phyloP scores from a whole-genome alignment of 352 stramenopile species.

The Ophiocytium majus region DNA sequence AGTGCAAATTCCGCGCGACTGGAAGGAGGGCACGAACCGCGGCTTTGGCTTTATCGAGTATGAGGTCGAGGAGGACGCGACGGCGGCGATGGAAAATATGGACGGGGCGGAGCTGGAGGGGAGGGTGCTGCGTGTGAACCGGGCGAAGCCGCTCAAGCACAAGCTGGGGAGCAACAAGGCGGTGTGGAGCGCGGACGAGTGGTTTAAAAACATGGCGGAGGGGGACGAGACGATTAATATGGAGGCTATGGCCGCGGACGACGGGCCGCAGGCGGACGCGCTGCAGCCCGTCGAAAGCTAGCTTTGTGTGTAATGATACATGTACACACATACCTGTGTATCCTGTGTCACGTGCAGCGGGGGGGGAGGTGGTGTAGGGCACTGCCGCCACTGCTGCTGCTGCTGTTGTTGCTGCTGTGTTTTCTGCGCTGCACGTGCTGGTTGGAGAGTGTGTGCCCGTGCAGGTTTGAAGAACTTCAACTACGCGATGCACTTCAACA shows the following conservation, averaged over 20 bases:
- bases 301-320: too few relatives aligned
- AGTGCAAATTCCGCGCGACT: constrained; percentile 51
- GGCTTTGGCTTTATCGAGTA: constrained; percentile 83
- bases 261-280: constrained; percentile 35
- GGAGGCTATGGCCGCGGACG: constrained; percentile 34
- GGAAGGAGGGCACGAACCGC: constrained; percentile 66
- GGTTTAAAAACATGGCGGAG: constrained; percentile 55
- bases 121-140: constrained; percentile 75
- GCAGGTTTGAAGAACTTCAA: too few relatives aligned
- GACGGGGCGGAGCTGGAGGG: constrained; percentile 83
- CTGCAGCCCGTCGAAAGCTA: constrained; percentile 39
- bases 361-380: too few relatives aligned
- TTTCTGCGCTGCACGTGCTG: too few relatives aligned
- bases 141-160: constrained; percentile 69
- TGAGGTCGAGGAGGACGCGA: constrained; percentile 73
- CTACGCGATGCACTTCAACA: too few relatives aligned
- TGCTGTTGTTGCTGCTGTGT: too few relatives aligned
- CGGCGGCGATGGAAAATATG: constrained; percentile 82
- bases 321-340: too few relatives aligned
- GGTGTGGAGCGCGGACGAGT: constrained; percentile 53
- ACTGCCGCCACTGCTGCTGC: too few relatives aligned
- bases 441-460: too few relatives aligned
- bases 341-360: too few relatives aligned
- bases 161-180: constrained; percentile 34
- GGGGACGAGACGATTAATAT: constrained; percentile 46